Evolutionary conservation across 257 asterid species (phyloP), one percentile per base, ranked within the genome.

Genomic region (Plantago ovata): DNA sequence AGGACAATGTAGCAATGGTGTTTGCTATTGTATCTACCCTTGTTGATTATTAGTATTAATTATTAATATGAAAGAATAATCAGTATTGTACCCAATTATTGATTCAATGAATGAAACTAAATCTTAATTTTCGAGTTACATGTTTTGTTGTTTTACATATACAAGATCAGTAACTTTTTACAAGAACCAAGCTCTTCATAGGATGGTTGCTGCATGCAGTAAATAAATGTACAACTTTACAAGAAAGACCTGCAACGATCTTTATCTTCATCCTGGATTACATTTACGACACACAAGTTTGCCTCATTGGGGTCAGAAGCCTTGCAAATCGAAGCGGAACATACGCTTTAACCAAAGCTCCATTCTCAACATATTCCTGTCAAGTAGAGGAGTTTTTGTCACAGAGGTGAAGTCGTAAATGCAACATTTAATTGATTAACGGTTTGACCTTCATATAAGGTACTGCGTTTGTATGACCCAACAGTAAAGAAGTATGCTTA

Each of bases 311-410:
- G 16, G 91, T 92, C 56, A 88, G 94, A 67, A 88, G 83, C 76
- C 96, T 80, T 24, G 98, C 95, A 44, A 84, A 88, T 43, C 95
- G 94, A 48, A 92, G 95, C 33, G 98, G 98, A 45, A 92, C 98
- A 58, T 88, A 69, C 50, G 95, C 98, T 73, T 85, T 71, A 33
- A 92, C 78, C 63, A 84, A 38, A 44, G 96, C 79, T 72, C 96
- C 98, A 56, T 69, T 73, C 66, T 86, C 96, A 0, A 77, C 76
- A 70, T 88, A 88, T 71, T 84, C 96, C 96, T 92, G 49, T 46
- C 52, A 65, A 50, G 8, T 9, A 21, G 2, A 10, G 3, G 9
- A 50, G 38, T 50, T 18, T 20, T 33, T 19, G 15, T 11, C 32
- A 22, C 19, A 50, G 21, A 3, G 6, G 33, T 48, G 21, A 14